Percentiles rank a stretch among this genome's conserved stretches.
These are phyloP conservation scores for Plantago lanceolata DNA, from an alignment of 305 asterid genomes.

Conservation along the genomic window DNA sequence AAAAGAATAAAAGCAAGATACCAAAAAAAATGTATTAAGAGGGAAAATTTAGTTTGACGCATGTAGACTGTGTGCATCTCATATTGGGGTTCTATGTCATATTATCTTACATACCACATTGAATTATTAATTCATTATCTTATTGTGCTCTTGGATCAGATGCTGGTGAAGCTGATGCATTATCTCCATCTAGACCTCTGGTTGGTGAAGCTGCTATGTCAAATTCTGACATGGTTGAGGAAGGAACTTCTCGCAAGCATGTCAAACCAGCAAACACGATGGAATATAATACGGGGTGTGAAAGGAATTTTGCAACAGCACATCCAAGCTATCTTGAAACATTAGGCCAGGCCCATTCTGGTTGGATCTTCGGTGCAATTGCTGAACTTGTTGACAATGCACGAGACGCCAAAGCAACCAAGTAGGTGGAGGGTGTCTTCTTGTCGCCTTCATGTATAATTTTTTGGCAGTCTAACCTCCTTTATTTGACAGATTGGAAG, in stretches of 20 bases:
- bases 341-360: constrained; percentile 1
- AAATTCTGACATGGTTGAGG: neutral
- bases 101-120: too few species aligned
- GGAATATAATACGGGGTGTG: neutral
- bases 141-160: neutral
- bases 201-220: constrained; percentile 1
- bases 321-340: constrained; percentile 3
- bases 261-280: neutral
- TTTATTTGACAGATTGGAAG: constrained; percentile 7
- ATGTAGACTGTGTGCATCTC: too few species aligned
- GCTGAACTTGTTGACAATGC: constrained; percentile 3
- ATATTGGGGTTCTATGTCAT: too few species aligned
- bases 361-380: constrained; percentile 9
- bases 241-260: neutral
- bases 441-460: neutral
- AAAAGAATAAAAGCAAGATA: too few species aligned
- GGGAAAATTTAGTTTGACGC: too few species aligned
- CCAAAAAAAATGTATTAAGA: too few species aligned
- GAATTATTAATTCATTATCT: neutral
- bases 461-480: neutral
- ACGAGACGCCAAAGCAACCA: constrained; percentile 3
- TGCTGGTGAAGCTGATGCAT: too few species aligned
- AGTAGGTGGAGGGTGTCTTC: neutral
- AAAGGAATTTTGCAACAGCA: neutral
- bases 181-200: neutral